Base-by-base conservation (phyloP, 345 rosid species). In the Linum tenue region DNA sequence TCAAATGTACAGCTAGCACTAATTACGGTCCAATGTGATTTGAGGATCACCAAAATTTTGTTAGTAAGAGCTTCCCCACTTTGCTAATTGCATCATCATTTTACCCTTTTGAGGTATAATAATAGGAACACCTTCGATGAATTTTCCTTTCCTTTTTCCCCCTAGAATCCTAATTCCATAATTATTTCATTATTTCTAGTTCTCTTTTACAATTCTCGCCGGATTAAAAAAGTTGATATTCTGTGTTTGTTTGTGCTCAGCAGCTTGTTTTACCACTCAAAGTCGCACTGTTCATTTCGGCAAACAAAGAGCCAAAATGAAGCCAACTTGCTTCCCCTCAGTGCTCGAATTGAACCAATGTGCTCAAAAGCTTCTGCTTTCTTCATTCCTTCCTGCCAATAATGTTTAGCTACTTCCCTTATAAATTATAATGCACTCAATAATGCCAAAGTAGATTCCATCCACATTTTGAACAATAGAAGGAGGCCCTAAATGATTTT, bases 31-130 rank as follows among this genome's bases (percentile, higher is more conserved):
- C 59, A 35, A 4, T 15, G 37, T 53, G 50, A 37, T 35, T 55
- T 65, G 16, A 31, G 38, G 59, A 22, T 22, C 31, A 22, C 40
- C 16, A 53, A 70, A 31, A 63, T 40, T 58, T 31, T 17, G 10
- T 31, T 16, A 10, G 39, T 44, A 41, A 10, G 17, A 41, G 16
- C 14, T 44, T 68, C 31, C 31, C 70, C 67, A 66, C 40, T 71
- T 16, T 41, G 12, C 58, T 69, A 48, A 71, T 78, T 76, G 67
- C 53, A 64, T 67, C 73, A 70, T 72, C 71, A 59, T 67, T 67
- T 74, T 37, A 35, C 55, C 39, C 16, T 22, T 22, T 22, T 22
- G 31, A 22, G 31, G 31, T 22, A 22, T 22, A 22, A 22, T 22
- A 22, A 22, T 22, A 22, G 31, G 31, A 22, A 22, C 31, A 22